Percentiles rank a stretch among this genome's conserved stretches.
Evolutionary conservation across 106 monocot species (phyloP).

Genomic region (Dendrobium officinale): DNA sequence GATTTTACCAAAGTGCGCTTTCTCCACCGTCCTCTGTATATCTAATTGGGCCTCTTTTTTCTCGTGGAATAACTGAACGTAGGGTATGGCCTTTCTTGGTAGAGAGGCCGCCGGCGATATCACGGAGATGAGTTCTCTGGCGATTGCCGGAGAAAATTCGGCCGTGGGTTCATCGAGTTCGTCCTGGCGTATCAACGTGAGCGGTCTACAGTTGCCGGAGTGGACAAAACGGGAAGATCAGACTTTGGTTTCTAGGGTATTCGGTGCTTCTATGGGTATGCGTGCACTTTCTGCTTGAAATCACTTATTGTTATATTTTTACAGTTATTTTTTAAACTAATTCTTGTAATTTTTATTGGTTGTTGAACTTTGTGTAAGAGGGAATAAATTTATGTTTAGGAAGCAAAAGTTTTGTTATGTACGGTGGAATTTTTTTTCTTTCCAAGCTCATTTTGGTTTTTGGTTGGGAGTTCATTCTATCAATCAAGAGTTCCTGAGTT

Average conservation of each 20-base stretch:
- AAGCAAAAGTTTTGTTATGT: too few species aligned
- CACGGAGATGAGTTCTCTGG: background rate
- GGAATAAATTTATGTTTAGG: too few species aligned
- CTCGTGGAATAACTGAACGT: background rate
- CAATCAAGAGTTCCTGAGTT: too few species aligned
- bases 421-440: too few species aligned
- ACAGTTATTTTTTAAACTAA: background rate
- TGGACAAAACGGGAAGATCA: constrained; percentile 13
- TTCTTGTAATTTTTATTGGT: background rate
- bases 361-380: background rate
- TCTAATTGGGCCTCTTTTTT: too few species aligned
- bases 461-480: too few species aligned
- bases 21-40: too few species aligned
- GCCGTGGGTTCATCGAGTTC: background rate
- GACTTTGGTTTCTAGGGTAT: constrained; percentile 30
- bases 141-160: background rate
- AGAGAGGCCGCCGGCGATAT: background rate
- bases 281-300: background rate
- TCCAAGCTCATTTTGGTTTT: too few species aligned
- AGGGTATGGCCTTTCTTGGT: too few species aligned
- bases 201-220: constrained; percentile 44
- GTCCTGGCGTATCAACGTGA: constrained; percentile 28
- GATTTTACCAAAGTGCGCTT: too few species aligned
- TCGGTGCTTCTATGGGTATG: constrained; percentile 10
- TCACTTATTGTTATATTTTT: background rate